These are phyloP conservation scores for Leptomonas seymouri DNA, from an alignment of 208 protist species.

Conservation along the genomic window DNA sequence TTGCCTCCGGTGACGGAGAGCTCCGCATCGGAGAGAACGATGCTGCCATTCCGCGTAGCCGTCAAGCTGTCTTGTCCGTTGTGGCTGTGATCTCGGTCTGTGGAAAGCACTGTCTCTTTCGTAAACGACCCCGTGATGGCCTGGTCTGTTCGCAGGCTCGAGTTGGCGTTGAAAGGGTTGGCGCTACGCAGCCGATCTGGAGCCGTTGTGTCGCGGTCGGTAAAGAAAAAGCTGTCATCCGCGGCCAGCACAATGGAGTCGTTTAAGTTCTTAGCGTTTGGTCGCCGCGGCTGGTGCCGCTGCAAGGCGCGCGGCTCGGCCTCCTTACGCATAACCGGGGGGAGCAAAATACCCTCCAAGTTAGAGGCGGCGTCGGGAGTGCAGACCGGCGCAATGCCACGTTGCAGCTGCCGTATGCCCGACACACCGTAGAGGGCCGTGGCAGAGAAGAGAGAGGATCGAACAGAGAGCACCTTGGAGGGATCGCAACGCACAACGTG, in stretches of 20 bases:
- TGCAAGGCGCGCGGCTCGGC: conserved; percentile 44
- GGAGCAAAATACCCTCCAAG: conserved; percentile 75
- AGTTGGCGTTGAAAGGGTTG: background rate
- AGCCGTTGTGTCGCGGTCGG: conserved; percentile 23
- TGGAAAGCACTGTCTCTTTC: conserved; percentile 13
- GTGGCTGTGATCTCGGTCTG: conserved; percentile 7
- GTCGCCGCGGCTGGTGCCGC: conserved; percentile 2
- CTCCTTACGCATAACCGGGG: conserved; percentile 59
- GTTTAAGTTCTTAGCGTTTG: conserved; percentile 10
- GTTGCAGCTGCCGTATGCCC: conserved; percentile 52
- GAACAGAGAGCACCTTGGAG: conserved; percentile 30
- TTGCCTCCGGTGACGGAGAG: conserved; percentile 6
- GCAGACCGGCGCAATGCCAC: conserved; percentile 53
- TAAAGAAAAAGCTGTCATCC: conserved; percentile 31
- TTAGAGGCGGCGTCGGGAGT: conserved; percentile 51
- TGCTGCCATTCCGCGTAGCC: conserved; percentile 7
- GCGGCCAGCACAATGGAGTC: conserved; percentile 27
- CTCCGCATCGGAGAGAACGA: conserved; percentile 11
- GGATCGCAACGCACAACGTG: conserved; percentile 79
- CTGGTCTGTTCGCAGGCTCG: background rate
- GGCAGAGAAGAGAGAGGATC: conserved; percentile 63
- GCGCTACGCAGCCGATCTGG: conserved; percentile 5
- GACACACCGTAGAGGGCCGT: conserved; percentile 65
- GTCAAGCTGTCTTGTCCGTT: conserved; percentile 5
- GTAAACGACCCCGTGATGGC: conserved; percentile 13